Percentiles rank a stretch among this genome's conserved stretches.
Conservation (phyloP, 345 rosid genomes). For the Arabidopsis thaliana region TAIR10.1 NC_003076.8:15546501-15547000, state of each 20-base stretch:
- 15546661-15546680: constrained; percentile 81
- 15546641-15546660: constrained; percentile 84
- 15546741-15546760: constrained; percentile 16
- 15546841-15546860: constrained; percentile 78
- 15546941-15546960: constrained; percentile 78
- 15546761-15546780: not conserved
- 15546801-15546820: constrained; percentile 78
- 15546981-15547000: constrained; percentile 63
- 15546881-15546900: constrained; percentile 60
- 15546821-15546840: constrained; percentile 81
- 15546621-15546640: constrained; percentile 86
- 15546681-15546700: constrained; percentile 60
- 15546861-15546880: constrained; percentile 98
- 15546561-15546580: constrained; percentile 90
- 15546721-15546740: not conserved
- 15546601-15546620: constrained; percentile 65
- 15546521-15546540: not conserved
- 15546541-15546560: constrained; percentile 25
- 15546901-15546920: constrained; percentile 78
- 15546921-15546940: constrained; percentile 95
- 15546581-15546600: constrained; percentile 72
- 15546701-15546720: not conserved
- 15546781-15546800: constrained; percentile 21
- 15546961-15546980: constrained; percentile 92
- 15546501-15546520: not conserved